phyloP scores from a whole-genome alignment of 129 eudicot species.

The Helianthus tuberosus region DNA sequence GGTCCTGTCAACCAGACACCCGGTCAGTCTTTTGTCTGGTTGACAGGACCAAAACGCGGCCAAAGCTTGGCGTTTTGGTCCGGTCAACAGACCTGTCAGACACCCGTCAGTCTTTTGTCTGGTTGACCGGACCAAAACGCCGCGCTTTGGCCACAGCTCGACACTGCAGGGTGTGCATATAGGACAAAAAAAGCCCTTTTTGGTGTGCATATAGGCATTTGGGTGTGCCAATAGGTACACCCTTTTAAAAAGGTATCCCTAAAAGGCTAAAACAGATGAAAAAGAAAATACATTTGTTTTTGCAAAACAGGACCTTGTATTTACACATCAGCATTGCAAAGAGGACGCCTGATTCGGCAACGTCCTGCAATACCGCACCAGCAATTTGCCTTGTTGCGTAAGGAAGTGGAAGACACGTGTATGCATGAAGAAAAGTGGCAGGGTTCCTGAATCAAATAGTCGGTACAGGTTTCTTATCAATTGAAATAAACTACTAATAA shows the following conservation, averaged over 20 bases:
- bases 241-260: conserved; percentile 16
- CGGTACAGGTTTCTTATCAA: not conserved
- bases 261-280: not conserved
- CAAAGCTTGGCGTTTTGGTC: too few species aligned
- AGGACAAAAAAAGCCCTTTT: too few species aligned
- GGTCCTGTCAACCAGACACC: too few species aligned
- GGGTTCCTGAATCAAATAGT: conserved; percentile 72
- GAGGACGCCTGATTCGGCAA: conserved; percentile 94
- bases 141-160: too few species aligned
- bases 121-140: too few species aligned
- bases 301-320: conserved; percentile 62
- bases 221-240: too few species aligned
- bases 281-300: not conserved
- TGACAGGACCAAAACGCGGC: too few species aligned
- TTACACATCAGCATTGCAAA: conserved; percentile 94
- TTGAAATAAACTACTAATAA: not conserved
- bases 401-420: conserved; percentile 92
- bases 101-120: too few species aligned
- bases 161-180: too few species aligned
- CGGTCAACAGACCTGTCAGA: too few species aligned
- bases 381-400: conserved; percentile 96
- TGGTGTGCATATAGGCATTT: too few species aligned
- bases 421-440: conserved; percentile 96
- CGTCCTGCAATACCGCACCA: conserved; percentile 89
- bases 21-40: too few species aligned